phyloP scores from a whole-genome alignment of 2,329 filamentous ascomycete genomes.

The Neofusicoccum ribis region DNA sequence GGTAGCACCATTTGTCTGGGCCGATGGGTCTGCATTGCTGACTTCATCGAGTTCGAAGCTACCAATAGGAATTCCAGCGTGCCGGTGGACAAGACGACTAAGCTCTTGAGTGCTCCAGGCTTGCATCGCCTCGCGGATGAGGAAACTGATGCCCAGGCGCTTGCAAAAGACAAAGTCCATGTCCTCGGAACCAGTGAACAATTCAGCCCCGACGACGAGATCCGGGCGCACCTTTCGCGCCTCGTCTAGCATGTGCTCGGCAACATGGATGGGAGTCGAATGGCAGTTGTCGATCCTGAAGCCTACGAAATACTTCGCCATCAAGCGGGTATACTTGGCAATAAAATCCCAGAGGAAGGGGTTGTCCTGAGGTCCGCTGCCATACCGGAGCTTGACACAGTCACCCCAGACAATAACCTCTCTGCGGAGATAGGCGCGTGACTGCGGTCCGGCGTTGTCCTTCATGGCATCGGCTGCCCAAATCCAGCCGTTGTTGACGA shows the following conservation, averaged over 20 bases:
- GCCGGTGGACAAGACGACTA: constrained; percentile 87
- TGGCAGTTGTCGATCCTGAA: constrained; percentile 98
- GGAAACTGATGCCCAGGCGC: constrained; percentile 81
- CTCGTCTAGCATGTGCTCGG: constrained; percentile 91
- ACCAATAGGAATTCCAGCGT: constrained; percentile 91
- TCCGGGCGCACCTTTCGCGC: constrained; percentile 86
- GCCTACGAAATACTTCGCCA: constrained; percentile 93
- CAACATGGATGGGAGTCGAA: constrained; percentile 91
- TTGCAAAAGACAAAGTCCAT: constrained; percentile 97
- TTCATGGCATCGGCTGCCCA: constrained; percentile 95
- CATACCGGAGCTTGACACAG: constrained; percentile 95
- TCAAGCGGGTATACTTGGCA: constrained; percentile 84
- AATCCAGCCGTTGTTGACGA: constrained; percentile 98
- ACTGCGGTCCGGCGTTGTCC: constrained; percentile 88
- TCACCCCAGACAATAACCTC: constrained; percentile 99
- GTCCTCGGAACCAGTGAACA: constrained; percentile 93
- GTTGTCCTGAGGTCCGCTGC: constrained; percentile 75
- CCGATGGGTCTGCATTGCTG: constrained; percentile 57
- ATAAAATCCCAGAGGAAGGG: constrained; percentile 96
- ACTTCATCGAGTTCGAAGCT: constrained; percentile 95
- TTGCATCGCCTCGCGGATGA: constrained; percentile 98
- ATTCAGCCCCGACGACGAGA: constrained; percentile 87
- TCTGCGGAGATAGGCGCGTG: constrained; percentile 88
- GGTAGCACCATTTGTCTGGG: constrained; percentile 32
- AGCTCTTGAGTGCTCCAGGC: constrained; percentile 94